Conservation (phyloP, 2,329 filamentous ascomycete species). For the Rhexocercosporidium sp. region DNA sequence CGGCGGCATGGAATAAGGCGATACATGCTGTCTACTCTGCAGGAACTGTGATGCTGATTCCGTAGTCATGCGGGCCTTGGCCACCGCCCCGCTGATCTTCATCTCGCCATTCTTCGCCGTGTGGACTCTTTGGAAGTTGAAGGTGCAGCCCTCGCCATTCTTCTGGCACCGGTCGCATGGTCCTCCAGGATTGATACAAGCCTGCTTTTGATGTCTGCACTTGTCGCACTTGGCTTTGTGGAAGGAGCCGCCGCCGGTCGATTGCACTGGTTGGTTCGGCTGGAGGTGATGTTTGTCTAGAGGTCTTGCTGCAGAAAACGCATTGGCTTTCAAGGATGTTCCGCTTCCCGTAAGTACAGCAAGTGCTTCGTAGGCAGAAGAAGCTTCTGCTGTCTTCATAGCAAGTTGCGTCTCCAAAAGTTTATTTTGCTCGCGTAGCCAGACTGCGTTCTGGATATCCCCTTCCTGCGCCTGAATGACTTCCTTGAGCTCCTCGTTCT, state of each 20-base stretch:
- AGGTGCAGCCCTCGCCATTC: not conserved
- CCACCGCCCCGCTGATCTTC: not conserved
- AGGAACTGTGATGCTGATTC: not conserved
- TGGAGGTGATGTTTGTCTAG: not conserved
- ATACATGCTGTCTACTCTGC: not conserved
- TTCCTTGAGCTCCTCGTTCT: slow-evolving; percentile 13
- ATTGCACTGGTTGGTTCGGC: not conserved
- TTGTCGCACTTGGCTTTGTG: not conserved
- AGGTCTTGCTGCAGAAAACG: not conserved
- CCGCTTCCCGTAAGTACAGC: not conserved
- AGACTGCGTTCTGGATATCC: not conserved
- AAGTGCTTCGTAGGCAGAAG: not conserved
- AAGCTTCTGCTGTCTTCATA: not conserved
- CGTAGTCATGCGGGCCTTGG: not conserved
- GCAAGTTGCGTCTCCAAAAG: not conserved
- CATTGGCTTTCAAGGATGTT: not conserved
- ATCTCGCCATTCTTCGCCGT: not conserved
- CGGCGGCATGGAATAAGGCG: not conserved
- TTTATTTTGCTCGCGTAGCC: not conserved
- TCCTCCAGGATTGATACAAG: not conserved
- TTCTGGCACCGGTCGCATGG: not conserved
- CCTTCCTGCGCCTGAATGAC: slow-evolving; percentile 1
- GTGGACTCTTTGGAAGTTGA: not conserved
- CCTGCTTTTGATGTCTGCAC: not conserved
- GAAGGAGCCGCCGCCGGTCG: not conserved